A percentile compares a stretch with the other conserved stretches of the same genome.
Evolutionary conservation across 495 filamentous ascomycete species (phyloP).

Genomic region (Neurospora tetraspora): DNA sequence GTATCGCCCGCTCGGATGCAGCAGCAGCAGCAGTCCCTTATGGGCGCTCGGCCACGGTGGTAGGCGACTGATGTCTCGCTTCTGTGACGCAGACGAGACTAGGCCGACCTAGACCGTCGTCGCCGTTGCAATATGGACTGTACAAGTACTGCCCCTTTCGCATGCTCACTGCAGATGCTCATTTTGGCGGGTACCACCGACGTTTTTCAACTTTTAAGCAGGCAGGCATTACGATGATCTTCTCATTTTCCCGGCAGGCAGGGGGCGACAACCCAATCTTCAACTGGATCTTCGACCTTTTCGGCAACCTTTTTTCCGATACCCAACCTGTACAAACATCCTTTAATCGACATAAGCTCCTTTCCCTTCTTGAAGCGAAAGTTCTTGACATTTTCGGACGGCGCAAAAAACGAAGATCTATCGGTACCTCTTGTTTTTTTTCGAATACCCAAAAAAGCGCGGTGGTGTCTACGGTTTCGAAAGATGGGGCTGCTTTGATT

Average conservation of each 20-base stretch:
- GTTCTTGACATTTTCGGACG: constrained; percentile 23
- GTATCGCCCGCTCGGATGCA: constrained; percentile 83
- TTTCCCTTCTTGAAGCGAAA: constrained; percentile 18
- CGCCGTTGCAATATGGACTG: constrained; percentile 20
- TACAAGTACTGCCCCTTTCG: constrained; percentile 17
- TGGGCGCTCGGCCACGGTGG: constrained; percentile 34
- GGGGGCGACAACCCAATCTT: constrained; percentile 11
- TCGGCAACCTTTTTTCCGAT: constrained; percentile 11
- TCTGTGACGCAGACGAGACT: constrained; percentile 21
- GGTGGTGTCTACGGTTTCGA: constrained; percentile 21
- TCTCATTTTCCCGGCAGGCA: constrained; percentile 19
- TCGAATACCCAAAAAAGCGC: constrained; percentile 14
- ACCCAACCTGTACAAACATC: constrained; percentile 26
- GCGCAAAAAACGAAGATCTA: constrained; percentile 24
- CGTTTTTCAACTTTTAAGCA: constrained; percentile 14
- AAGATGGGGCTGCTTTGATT: constrained; percentile 20
- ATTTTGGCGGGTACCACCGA: constrained; percentile 31
- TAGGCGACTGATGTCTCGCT: constrained; percentile 28
- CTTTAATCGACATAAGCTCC: constrained; percentile 24
- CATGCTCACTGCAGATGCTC: constrained; percentile 19
- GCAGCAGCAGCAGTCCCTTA: constrained; percentile 19
- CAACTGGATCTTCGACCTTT: constrained; percentile 24
- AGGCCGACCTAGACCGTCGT: constrained; percentile 18
- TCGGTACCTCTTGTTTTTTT: constrained; percentile 26
- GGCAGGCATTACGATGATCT: constrained; percentile 24